Base-by-base conservation (phyloP, 371 early-diverging fungal species). In the Entomophthora muscae region DNA sequence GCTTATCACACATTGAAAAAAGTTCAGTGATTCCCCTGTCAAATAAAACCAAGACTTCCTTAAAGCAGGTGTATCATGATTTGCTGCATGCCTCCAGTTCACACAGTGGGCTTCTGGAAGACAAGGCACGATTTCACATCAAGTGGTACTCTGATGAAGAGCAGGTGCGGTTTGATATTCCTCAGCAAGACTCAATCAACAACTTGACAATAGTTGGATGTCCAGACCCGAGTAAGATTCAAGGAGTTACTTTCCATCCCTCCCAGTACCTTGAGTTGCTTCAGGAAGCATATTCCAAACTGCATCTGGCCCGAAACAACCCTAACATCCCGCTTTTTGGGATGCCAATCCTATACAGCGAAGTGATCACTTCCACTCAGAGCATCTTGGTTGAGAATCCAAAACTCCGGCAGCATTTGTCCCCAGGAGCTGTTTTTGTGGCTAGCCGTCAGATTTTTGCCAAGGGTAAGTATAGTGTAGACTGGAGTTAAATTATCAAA, bases 331-430 rank as follows among this genome's bases (percentile, higher is more conserved):
- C 31, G 3, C 22, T 61, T 21, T 42, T 42, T 42, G 61, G 61
- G 21, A 7, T 33, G 23, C 31, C 31, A 32, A 17, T 61, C 7
- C 21, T 93, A 64, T 93, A 90, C 73, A 78, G 86, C 2, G 79
- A 87, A 54, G 79, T 83, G 0, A 74, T 90, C 1, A 76, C 80
- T 1, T 92, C 92, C 17, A 97, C 97, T 0, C 95, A 95, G 69
- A 89, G 93, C 1, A 69, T 94, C 42, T 70, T 97, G 31, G 94
- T 93, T 65, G 89, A 85, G 78, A 85, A 76, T 57, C 70, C 52
- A 32, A 29, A 21, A 32, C 57, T 68, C 29, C 61, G 64, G 42
- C 10, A 28, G 42, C 57, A 57, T n/a, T 24, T 63, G 29, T 91
- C 91, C 3, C 73, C 73, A 33, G 95, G 95, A 12, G 70, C 86